Conservation (phyloP, 495 filamentous ascomycete species). For the Evernia prunastri region DNA sequence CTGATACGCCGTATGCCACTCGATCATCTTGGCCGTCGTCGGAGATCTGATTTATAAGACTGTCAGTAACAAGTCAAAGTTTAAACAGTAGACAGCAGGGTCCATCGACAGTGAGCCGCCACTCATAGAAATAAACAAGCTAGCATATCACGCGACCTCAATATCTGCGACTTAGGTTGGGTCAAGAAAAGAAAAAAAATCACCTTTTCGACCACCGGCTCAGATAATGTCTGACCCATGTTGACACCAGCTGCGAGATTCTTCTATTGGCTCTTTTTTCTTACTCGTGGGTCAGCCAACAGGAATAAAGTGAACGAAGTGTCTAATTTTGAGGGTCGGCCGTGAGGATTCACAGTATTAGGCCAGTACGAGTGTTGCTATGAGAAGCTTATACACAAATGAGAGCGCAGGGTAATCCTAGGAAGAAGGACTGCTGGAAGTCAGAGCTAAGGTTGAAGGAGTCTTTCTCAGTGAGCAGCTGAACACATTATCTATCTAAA, state of each 20-base stretch:
- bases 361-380: background rate
- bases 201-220: constrained; percentile 98
- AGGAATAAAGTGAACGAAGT: background rate
- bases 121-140: background rate
- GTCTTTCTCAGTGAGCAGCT: background rate
- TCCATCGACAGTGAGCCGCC: background rate
- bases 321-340: background rate
- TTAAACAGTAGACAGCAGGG: background rate
- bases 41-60: constrained; percentile 55
- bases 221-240: constrained; percentile 99
- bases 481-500: background rate
- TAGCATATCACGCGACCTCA: constrained; percentile 16
- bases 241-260: constrained; percentile 17
- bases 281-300: background rate
- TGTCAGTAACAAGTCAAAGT: constrained; percentile 3
- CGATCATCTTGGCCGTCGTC: constrained; percentile 87
- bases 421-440: background rate
- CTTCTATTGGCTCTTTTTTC: constrained; percentile 16
- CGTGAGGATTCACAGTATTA: background rate
- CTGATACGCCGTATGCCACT: constrained; percentile 85
- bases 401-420: background rate
- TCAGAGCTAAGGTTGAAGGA: background rate
- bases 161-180: constrained; percentile 15
- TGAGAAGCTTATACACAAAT: background rate
- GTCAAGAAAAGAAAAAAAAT: constrained; percentile 36